These are phyloP conservation scores for Fraxinus sp. DNA, from an alignment of 305 asterid genomes.

Conservation along the genomic window DNA sequence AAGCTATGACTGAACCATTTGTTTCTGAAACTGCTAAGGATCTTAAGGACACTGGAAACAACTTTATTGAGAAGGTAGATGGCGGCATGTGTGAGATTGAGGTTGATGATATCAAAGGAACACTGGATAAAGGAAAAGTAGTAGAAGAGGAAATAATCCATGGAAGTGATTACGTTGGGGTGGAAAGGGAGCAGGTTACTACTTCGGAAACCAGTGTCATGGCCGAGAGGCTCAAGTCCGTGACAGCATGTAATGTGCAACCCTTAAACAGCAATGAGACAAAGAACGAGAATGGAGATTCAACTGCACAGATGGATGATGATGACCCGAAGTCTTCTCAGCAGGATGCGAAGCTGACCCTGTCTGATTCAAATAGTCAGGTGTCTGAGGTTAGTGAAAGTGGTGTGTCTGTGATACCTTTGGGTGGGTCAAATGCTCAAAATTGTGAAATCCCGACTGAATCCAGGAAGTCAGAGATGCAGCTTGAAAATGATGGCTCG, in stretches of 20 bases:
- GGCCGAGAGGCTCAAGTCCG: slow-evolving; percentile 39
- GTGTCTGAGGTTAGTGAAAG: slow-evolving; percentile 27
- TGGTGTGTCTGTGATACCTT: slow-evolving; percentile 22
- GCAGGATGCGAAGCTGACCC: slow-evolving; percentile 32
- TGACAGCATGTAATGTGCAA: slow-evolving; percentile 24
- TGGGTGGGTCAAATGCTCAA: slow-evolving; percentile 27
- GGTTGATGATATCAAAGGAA: slow-evolving; percentile 25
- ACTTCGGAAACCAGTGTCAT: slow-evolving; percentile 18
- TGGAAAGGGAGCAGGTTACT: slow-evolving; percentile 36
- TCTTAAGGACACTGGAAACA: slow-evolving; percentile 17
- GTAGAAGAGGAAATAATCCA: slow-evolving; percentile 32
- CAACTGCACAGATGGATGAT: slow-evolving; percentile 18
- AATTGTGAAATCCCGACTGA: slow-evolving; percentile 34
- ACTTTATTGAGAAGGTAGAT: slow-evolving; percentile 27
- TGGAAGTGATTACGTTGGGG: slow-evolving; percentile 30
- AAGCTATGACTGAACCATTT: slow-evolving; percentile 26
- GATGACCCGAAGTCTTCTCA: slow-evolving; percentile 16
- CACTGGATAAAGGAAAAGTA: slow-evolving; percentile 28
- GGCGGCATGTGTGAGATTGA: slow-evolving; percentile 28
- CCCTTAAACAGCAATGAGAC: slow-evolving; percentile 22
- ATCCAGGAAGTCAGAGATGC: slow-evolving; percentile 30
- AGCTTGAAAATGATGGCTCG: slow-evolving; percentile 42
- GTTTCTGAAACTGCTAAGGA: slow-evolving; percentile 34
- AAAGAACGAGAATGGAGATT: slow-evolving; percentile 17
- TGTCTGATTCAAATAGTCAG: slow-evolving; percentile 24